Percentiles rank a stretch among this genome's conserved stretches.
Conservation (phyloP, 2,329 filamentous ascomycete genomes). For the Alternaria sp. region DNA sequence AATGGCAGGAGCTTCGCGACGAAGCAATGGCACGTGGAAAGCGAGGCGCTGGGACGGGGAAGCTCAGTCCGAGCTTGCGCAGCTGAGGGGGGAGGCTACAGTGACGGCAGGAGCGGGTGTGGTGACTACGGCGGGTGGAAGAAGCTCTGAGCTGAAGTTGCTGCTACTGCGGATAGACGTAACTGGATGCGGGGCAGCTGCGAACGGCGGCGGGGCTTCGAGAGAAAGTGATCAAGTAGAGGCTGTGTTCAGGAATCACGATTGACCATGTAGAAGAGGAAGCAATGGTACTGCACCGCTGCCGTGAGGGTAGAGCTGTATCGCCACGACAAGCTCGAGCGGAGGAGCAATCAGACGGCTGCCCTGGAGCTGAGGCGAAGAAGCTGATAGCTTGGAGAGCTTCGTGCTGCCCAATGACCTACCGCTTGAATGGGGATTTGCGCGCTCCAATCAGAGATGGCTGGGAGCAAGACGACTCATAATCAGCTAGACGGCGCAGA, state of each 20-base stretch:
- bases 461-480: slow-evolving; percentile 10
- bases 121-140: slow-evolving; percentile 7
- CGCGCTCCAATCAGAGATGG: slow-evolving; percentile 16
- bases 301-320: slow-evolving; percentile 7
- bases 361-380: slow-evolving; percentile 14
- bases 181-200: slow-evolving; percentile 17
- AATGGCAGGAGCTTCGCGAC: slow-evolving; percentile 26
- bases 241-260: slow-evolving; percentile 4
- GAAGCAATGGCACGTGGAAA: slow-evolving; percentile 11
- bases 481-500: slow-evolving; percentile 11
- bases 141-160: slow-evolving; percentile 13
- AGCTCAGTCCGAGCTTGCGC: slow-evolving; percentile 9
- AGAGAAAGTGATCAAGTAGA: slow-evolving; percentile 7
- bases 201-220: slow-evolving; percentile 11
- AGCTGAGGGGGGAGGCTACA: slow-evolving; percentile 4
- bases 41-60: not conserved
- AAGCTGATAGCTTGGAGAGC: slow-evolving; percentile 13
- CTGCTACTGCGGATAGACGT: slow-evolving; percentile 15
- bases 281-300: slow-evolving; percentile 4
- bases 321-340: slow-evolving; percentile 16
- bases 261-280: slow-evolving; percentile 1
- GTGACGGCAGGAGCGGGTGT: not conserved
- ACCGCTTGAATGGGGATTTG: slow-evolving; percentile 4
- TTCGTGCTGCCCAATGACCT: slow-evolving; percentile 21
- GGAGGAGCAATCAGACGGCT: slow-evolving; percentile 14